phyloP scores from a whole-genome alignment of 1,284 basidiomycete genomes.

The Malassezia yamatoensis region DNA sequence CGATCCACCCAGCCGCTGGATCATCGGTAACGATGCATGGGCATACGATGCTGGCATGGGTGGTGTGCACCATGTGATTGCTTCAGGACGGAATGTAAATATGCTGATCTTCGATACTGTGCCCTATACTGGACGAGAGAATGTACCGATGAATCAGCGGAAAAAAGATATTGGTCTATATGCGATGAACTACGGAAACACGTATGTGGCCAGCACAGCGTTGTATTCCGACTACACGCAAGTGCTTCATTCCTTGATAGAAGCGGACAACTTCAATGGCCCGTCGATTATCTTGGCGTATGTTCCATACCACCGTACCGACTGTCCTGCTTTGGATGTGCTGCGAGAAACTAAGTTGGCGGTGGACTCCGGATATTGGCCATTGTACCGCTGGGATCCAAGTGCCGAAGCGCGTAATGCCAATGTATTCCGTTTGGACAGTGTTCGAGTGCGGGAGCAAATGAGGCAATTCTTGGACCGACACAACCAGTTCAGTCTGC shows the following conservation, averaged over 20 bases:
- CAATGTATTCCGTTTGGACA: conserved; percentile 78
- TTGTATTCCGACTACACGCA: conserved; percentile 92
- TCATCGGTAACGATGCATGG: conserved; percentile 95
- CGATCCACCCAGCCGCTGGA: conserved; percentile 59
- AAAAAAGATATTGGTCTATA: conserved; percentile 54
- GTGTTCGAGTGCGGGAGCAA: conserved; percentile 84
- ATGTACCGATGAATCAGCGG: conserved; percentile 40
- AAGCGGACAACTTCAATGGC: conserved; percentile 80
- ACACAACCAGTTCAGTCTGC: conserved; percentile 88
- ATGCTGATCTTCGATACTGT: conserved; percentile 86
- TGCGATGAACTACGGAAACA: conserved; percentile 95
- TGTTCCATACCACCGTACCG: conserved; percentile 69
- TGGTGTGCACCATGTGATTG: conserved; percentile 84
- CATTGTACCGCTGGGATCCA: conserved; percentile 95
- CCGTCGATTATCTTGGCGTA: conserved; percentile 90
- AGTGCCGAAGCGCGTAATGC: conserved; percentile 62
- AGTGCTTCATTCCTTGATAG: conserved; percentile 79
- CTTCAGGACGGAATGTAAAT: conserved; percentile 83
- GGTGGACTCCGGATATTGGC: conserved; percentile 94
- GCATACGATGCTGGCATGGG: conserved; percentile 93
- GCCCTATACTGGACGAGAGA: conserved; percentile 64
- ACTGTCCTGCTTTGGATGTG: conserved; percentile 68
- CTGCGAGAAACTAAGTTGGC: conserved; percentile 95
- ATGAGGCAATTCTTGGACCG: conserved; percentile 90
- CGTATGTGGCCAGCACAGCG: conserved; percentile 88